A percentile compares a stretch with the other conserved stretches of the same genome.
Evolutionary conservation across 2,329 filamentous ascomycete genomes (phyloP).

Genomic region (Colletotrichum trifolii): DNA sequence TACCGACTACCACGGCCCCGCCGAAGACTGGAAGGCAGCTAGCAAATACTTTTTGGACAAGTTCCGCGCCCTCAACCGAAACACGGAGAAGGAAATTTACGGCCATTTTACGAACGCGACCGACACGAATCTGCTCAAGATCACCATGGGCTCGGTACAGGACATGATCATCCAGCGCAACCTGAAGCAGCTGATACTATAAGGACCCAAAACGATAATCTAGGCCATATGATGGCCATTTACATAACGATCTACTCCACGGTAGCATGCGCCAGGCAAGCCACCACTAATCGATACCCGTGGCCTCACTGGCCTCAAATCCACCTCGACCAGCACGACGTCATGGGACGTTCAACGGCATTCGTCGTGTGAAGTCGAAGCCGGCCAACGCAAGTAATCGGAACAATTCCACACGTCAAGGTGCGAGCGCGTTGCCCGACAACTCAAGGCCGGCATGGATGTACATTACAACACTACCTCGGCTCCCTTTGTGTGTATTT

Average conservation of each 20-base stretch:
- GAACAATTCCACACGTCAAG: not conserved
- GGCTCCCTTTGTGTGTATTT: slow-evolving; percentile 32
- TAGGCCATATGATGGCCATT: not conserved
- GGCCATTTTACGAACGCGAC: slow-evolving; percentile 72
- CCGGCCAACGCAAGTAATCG: not conserved
- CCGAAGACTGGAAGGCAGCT: slow-evolving; percentile 77
- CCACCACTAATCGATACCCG: slow-evolving; percentile 34
- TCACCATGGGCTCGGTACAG: slow-evolving; percentile 87
- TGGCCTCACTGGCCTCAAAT: slow-evolving; percentile 14
- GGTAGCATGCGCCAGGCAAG: slow-evolving; percentile 18
- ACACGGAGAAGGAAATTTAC: slow-evolving; percentile 72
- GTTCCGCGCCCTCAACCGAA: slow-evolving; percentile 80
- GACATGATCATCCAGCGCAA: slow-evolving; percentile 91
- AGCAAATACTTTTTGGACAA: slow-evolving; percentile 86
- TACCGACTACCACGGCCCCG: slow-evolving; percentile 80
- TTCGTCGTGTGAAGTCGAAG: not conserved
- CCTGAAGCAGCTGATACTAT: slow-evolving; percentile 81
- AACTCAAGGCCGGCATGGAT: slow-evolving; percentile 19
- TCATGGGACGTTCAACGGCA: not conserved
- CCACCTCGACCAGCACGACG: slow-evolving; percentile 10
- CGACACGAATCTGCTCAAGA: slow-evolving; percentile 81
- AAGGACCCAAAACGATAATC: slow-evolving; percentile 43
- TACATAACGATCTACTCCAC: not conserved
- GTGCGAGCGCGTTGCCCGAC: not conserved
- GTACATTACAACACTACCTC: slow-evolving; percentile 17